A percentile compares a stretch with the other conserved stretches of the same genome.
Conservation (phyloP, 805 yeast species). For the Blastobotrys parvus region DNA sequence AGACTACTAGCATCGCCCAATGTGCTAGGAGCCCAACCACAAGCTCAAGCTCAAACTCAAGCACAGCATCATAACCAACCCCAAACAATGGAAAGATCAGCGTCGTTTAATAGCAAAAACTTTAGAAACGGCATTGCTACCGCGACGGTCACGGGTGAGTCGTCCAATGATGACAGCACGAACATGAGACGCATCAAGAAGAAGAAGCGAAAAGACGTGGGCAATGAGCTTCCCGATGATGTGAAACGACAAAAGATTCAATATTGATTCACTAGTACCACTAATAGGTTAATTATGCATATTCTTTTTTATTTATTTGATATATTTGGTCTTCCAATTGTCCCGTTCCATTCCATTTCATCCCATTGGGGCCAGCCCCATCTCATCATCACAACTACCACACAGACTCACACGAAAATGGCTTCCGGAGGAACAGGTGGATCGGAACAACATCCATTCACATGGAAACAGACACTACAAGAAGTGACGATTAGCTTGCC, state of each 20-base stretch:
- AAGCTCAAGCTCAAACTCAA: background rate
- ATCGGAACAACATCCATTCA: too few species aligned
- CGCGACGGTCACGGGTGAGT: slow-evolving; percentile 4
- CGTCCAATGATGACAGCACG: slow-evolving; percentile 15
- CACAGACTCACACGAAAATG: too few species aligned
- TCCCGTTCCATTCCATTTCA: too few species aligned
- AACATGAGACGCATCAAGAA: slow-evolving; percentile 4
- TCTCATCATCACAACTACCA: too few species aligned
- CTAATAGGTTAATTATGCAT: too few species aligned
- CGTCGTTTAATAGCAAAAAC: background rate
- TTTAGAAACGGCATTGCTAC: background rate
- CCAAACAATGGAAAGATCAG: too few species aligned
- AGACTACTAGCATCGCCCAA: slow-evolving; percentile 50
- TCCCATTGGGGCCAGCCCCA: too few species aligned
- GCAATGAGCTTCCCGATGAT: slow-evolving; percentile 2
- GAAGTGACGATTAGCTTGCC: slow-evolving; percentile 33
- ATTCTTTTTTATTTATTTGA: too few species aligned
- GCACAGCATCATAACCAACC: slow-evolving; percentile 8
- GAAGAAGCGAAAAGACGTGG: background rate
- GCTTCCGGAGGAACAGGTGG: too few species aligned
- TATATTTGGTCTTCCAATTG: too few species aligned
- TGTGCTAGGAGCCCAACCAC: too few species aligned
- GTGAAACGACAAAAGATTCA: background rate
- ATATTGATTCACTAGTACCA: too few species aligned
- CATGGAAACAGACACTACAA: slow-evolving; percentile 35